Evolutionary conservation across 2,329 filamentous ascomycete species (phyloP).

Genomic region (Leptodontidium sp.): DNA sequence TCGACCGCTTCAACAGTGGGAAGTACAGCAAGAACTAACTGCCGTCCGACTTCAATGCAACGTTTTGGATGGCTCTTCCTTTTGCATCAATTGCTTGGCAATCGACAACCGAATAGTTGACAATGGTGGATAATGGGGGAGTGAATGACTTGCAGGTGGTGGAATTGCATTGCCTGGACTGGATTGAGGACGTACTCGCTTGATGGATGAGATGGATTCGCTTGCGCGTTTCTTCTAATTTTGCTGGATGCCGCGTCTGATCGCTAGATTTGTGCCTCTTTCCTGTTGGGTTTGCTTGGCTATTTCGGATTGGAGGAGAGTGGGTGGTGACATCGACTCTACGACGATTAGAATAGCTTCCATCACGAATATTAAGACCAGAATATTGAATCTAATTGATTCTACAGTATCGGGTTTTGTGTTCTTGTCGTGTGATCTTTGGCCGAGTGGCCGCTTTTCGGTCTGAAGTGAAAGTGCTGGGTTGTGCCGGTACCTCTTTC

Average conservation of each 20-base stretch:
- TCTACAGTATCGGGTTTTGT: background rate
- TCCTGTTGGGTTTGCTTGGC: background rate
- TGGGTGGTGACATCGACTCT: constrained; percentile 9
- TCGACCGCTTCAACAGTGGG: constrained; percentile 16
- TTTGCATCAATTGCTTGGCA: constrained; percentile 2
- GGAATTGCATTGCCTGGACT: background rate
- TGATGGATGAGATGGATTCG: background rate
- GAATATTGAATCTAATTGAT: background rate
- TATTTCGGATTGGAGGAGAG: background rate
- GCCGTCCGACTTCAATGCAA: background rate
- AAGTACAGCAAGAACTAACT: constrained; percentile 11
- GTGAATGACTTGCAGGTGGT: background rate
- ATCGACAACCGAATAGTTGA: background rate
- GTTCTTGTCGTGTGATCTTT: background rate
- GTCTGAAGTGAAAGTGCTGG: too few relatives aligned
- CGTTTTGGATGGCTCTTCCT: constrained; percentile 1
- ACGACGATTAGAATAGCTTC: constrained; percentile 6
- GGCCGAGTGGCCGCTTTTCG: too few relatives aligned
- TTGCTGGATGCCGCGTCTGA: background rate
- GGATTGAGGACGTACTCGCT: background rate
- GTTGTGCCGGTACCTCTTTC: too few relatives aligned
- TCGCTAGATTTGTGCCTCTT: background rate
- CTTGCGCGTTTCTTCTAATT: background rate
- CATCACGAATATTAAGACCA: background rate
- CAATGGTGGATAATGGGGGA: background rate